Evolutionary conservation across 148 eudicot species (phyloP), one percentile per base, ranked within the genome.

Genomic region (Dianthus caryophyllus): DNA sequence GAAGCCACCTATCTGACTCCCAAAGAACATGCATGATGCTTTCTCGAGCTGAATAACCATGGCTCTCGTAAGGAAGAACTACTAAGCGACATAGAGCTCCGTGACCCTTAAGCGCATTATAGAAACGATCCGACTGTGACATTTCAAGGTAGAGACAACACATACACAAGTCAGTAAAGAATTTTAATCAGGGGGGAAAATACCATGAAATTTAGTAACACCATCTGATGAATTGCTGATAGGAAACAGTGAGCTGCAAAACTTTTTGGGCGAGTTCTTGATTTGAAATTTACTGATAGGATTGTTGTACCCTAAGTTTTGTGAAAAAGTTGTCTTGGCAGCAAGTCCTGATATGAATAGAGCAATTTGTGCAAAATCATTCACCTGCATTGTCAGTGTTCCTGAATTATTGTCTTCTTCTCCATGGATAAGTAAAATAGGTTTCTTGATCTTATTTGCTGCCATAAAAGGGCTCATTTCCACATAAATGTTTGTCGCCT

Each of bases 21-120:
- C 99, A 94, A 66, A 94, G 97, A 71, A 83, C 82, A 67, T 94
- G 99, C 99, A 94, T 94, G 77, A 94, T 88, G 81, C 99, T 94
- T 80, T 94, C 97, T 44, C 93, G 81, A 61, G 99, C 90, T 59
- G 87, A 73, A 85, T 94, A 94, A 33, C 99, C 92, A 78, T 94
- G 99, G 82, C 97, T 90, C 73, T 94, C 97, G 68, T 78, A 86
- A n/a, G 99, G 99, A 74, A 94, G 97, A 71, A 90, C 72, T 22
- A 94, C 99, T 15, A 94, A 77, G 51, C 99, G 97, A 60, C 85
- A 82, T 71, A 84, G 90, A 52, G 93, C 97, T 70, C 98, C 99
- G 38, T 94, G 99, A 41, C 99, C 99, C 84, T 94, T 94, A 38
- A 94, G 77, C 6, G 99, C 99, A 69, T 77, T 90, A 51, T 80